Evolutionary conservation across 2,329 filamentous ascomycete species (phyloP), one percentile per base, ranked within the genome.

Genomic region (Exophiala phaeomuriformis): DNA sequence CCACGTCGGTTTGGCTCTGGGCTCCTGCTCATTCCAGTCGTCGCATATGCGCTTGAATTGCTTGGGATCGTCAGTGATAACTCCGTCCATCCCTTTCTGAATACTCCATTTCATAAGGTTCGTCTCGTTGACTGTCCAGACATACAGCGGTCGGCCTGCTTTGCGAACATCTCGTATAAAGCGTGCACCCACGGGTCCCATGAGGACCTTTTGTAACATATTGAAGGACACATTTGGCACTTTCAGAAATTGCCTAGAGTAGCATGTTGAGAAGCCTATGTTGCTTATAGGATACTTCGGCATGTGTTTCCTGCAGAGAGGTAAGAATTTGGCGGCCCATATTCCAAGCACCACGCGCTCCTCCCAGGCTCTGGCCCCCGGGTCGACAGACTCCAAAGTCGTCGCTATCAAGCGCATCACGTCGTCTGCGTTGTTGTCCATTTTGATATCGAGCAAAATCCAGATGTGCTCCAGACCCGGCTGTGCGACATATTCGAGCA

Each of bases 101-200:
- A 95, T 81, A 59, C 82, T 79, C 88, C 89, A 95, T 63, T 82
- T 78, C 90, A 97, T 96, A 70, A 82, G 80, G 47, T 77, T 75
- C 58, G 81, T 78, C 9, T 85, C 79, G 66, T 97, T 95, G 47
- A 95, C 86, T 0, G 90, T 96, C 91, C 91, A 97, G 0, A 82
- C 79, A 63, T 85, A 84, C 3, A 96, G 73, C 3, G 79, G 77
- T 27, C 85, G 77, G 10, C 75, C 71, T 1, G 74, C 72, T 45
- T 71, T 67, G 56, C 77, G 77, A 29, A 81, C 79, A 51, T 84
- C 78, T 8, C 75, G 73, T 10, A 90, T 69, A 71, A 96, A 93
- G 7, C 73, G 71, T 6, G 68, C 66, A 5, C 90, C 90, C 35
- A 81, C 72, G 0, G 83, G 83, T 1, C 85, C 82, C 53, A 88